Conservation (phyloP, 768 basidiomycete species). For the Trametes maxima region DNA sequence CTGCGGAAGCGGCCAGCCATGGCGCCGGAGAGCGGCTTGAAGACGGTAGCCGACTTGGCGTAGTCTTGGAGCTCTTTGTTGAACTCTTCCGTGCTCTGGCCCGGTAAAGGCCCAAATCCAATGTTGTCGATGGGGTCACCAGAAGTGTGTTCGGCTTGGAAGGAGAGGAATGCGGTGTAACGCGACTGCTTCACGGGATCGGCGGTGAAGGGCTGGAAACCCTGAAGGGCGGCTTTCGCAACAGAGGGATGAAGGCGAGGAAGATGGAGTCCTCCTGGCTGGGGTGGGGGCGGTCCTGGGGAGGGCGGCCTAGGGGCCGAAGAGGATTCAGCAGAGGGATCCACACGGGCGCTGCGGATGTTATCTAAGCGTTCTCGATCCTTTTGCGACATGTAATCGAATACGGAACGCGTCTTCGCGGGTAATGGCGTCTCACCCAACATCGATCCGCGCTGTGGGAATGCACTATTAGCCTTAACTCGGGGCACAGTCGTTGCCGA, state of each 20-base stretch:
- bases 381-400: slow-evolving; percentile 92
- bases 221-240: slow-evolving; percentile 83
- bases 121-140: slow-evolving; percentile 46
- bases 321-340: slow-evolving; percentile 27
- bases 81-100: slow-evolving; percentile 67
- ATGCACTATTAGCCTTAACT: not conserved
- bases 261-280: slow-evolving; percentile 40
- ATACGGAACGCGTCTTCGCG: slow-evolving; percentile 77
- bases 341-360: slow-evolving; percentile 39
- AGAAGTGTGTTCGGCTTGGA: slow-evolving; percentile 61
- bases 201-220: slow-evolving; percentile 86
- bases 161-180: slow-evolving; percentile 79
- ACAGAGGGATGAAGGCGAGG: slow-evolving; percentile 65
- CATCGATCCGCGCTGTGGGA: slow-evolving; percentile 71
- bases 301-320: slow-evolving; percentile 26
- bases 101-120: slow-evolving; percentile 55
- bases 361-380: slow-evolving; percentile 83
- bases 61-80: slow-evolving; percentile 86
- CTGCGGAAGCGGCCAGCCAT: slow-evolving; percentile 96
- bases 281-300: slow-evolving; percentile 31
- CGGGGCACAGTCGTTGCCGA: not conserved
- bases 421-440: slow-evolving; percentile 82
- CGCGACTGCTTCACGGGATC: slow-evolving; percentile 82
- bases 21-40: slow-evolving; percentile 88
- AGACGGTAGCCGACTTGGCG: slow-evolving; percentile 82